Conservation (phyloP, 73 alveolate genomes). For the Strombidium stylifer region DNA sequence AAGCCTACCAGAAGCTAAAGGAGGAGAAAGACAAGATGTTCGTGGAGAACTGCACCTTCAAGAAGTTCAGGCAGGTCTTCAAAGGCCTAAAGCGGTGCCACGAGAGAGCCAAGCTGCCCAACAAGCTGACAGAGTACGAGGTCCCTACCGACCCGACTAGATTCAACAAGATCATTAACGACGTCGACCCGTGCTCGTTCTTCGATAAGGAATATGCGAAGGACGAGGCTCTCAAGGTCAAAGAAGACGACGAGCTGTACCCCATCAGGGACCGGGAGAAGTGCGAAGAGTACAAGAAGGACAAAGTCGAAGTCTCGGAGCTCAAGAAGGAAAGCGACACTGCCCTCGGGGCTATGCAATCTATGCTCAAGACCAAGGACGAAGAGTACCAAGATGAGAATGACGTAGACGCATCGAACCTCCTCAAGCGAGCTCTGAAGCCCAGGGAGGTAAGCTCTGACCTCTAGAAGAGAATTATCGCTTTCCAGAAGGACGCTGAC, state of each 20-base stretch:
- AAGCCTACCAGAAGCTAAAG: conserved; percentile 27
- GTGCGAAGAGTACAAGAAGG: no score
- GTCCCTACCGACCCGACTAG: conserved; percentile 17
- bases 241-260: conserved; percentile 4
- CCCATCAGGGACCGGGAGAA: no score
- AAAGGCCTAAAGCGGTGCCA: conserved; percentile 17
- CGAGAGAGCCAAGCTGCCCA: conserved; percentile 16
- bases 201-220: conserved; percentile 10
- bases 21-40: conserved; percentile 37
- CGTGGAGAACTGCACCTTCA: conserved; percentile 22
- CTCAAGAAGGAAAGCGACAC: background rate
- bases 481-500: no score
- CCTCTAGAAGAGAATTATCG: no score
- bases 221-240: conserved; percentile 11
- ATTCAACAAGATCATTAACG: conserved; percentile 6
- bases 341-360: background rate
- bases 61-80: conserved; percentile 13
- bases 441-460: no score
- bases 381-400: background rate
- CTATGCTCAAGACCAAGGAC: background rate
- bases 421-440: background rate
- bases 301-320: no score
- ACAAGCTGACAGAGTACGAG: conserved; percentile 36
- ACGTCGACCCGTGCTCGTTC: conserved; percentile 27
- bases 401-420: background rate